phyloP scores from a whole-genome alignment of 1,139 yeast genomes.

The Ogataea hybrid region DNA sequence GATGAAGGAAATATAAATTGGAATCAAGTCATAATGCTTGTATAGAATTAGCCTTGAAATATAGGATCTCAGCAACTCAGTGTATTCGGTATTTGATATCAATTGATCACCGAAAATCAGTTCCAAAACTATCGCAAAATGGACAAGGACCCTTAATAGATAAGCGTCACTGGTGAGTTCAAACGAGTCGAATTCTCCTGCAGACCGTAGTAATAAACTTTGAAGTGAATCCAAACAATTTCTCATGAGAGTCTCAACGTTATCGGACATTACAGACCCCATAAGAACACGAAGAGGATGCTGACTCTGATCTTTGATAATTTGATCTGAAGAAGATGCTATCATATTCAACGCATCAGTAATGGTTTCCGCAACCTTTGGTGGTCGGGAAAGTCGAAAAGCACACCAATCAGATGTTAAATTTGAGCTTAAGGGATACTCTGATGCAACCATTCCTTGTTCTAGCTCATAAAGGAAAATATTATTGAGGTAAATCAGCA shows the following conservation, averaged over 20 bases:
- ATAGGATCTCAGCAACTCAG: conserved; percentile 48
- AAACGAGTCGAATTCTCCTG: conserved; percentile 10
- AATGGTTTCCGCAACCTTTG: conserved; percentile 36
- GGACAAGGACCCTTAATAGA: conserved; percentile 69
- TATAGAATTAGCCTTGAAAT: conserved; percentile 40
- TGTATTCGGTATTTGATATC: conserved; percentile 45
- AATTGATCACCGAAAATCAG: conserved; percentile 41
- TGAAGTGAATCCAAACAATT: conserved; percentile 21
- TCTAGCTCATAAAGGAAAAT: conserved; percentile 47
- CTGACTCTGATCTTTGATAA: conserved; percentile 46
- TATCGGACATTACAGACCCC: conserved; percentile 71
- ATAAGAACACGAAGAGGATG: conserved; percentile 74
- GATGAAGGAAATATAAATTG: conserved; percentile 43
- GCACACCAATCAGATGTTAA: too few relatives aligned
- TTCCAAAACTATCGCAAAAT: conserved; percentile 63
- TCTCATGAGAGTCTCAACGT: conserved; percentile 36
- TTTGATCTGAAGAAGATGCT: conserved; percentile 38
- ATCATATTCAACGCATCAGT: conserved; percentile 58
- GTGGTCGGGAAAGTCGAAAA: conserved; percentile 39
- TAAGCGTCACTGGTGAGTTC: conserved; percentile 46
- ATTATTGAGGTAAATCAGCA: conserved; percentile 66
- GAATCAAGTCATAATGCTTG: conserved; percentile 43
- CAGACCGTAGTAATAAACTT: conserved; percentile 23
- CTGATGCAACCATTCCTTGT: conserved; percentile 12
- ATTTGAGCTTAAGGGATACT: not conserved